Percentiles rank a stretch among this genome's conserved stretches.
These are phyloP conservation scores for Agaricus bisporus DNA, from an alignment of 768 basidiomycete genomes.

Conservation along the genomic window DNA sequence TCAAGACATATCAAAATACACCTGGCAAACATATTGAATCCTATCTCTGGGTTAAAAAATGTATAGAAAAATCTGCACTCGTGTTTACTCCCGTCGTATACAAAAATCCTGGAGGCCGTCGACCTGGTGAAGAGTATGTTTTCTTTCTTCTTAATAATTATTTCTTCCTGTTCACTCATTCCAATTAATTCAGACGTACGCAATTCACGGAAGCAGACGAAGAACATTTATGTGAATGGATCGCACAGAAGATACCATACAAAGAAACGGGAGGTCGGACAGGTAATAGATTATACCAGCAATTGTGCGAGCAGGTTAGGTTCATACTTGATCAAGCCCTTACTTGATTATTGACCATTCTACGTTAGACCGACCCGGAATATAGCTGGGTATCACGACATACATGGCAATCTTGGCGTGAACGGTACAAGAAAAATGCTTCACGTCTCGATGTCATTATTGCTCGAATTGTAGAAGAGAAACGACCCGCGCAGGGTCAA, in stretches of 20 bases:
- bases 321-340: background rate
- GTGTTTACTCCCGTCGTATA: constrained; percentile 72
- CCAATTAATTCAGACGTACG: constrained; percentile 46
- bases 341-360: background rate
- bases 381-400: constrained; percentile 77
- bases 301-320: constrained; percentile 66
- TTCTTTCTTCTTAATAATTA: background rate
- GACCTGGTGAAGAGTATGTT: constrained; percentile 75
- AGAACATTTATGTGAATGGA: constrained; percentile 68
- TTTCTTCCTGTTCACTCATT: background rate
- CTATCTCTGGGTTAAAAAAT: constrained; percentile 80
- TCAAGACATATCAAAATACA: constrained; percentile 64
- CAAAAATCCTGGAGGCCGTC: constrained; percentile 78
- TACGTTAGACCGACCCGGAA: constrained; percentile 59
- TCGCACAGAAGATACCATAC: constrained; percentile 78
- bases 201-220: constrained; percentile 78
- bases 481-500: constrained; percentile 62
- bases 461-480: constrained; percentile 59
- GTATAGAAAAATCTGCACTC: constrained; percentile 61
- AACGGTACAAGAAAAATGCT: constrained; percentile 82
- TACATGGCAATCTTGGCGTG: constrained; percentile 89
- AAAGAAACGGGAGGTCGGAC: constrained; percentile 79
- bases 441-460: constrained; percentile 61
- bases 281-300: constrained; percentile 78
- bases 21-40: constrained; percentile 75